Evolutionary conservation across 305 asterid genomes (phyloP).

Genomic region (Lippia alba): DNA sequence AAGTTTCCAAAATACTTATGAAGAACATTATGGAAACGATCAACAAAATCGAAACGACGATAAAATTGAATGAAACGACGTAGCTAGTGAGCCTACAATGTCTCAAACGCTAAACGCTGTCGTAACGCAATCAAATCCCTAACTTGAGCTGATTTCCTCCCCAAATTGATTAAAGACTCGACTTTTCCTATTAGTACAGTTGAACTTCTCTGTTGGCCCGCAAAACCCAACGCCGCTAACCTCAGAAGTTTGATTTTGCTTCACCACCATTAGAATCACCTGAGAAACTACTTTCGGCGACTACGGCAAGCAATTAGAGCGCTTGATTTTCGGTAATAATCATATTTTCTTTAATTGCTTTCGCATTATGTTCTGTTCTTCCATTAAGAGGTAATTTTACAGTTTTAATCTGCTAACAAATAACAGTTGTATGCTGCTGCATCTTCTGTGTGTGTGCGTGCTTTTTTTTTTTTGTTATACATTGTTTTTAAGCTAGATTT

Average conservation of each 20-base stretch:
- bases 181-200: neutral
- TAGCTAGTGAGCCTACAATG: neutral
- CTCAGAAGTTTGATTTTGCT: neutral
- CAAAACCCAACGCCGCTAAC: neutral
- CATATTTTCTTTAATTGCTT: neutral
- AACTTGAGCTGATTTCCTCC: constrained; percentile 1
- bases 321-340: neutral
- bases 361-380: neutral
- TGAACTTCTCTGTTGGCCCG: neutral
- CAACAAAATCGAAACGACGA: neutral
- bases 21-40: neutral
- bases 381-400: neutral
- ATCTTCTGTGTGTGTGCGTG: too few species aligned
- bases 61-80: constrained; percentile 4
- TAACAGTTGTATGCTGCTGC: too few species aligned
- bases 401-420: too few species aligned
- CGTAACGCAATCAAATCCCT: constrained; percentile 14
- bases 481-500: neutral
- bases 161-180: neutral
- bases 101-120: neutral
- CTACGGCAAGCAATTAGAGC: neutral
- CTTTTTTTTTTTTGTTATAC: too few species aligned
- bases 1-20: too few species aligned
- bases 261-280: neutral
- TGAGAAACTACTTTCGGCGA: neutral